Evolutionary conservation across 441 rosid genomes (phyloP), one percentile per base, ranked within the genome.

Genomic region (Adansonia grandidieri): DNA sequence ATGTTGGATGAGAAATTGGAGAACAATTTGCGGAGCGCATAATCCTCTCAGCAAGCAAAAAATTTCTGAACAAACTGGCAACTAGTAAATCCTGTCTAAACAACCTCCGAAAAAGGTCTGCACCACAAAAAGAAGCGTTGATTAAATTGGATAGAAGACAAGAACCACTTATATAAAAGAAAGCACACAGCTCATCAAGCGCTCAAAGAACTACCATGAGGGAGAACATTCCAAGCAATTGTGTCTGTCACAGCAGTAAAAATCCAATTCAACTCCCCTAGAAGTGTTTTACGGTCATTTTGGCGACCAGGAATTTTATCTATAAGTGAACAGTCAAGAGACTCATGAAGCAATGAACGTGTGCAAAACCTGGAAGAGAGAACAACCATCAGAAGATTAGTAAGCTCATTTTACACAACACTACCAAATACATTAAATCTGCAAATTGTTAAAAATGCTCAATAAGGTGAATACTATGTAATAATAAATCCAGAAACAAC

Each of bases 1-100:
- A 83, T 91, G 88, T 86, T 69, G 99, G 99, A 75, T 91, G 94
- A 77, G 99, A 97, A 80, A 97, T 87, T 60, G 99, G 99, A 57
- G 98, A 95, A 83, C 98, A 97, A 84, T 97, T 97, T 79, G 99
- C 98, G 22, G 99, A 95, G 70, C 98, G 98, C 99, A 97, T 97
- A 73, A 97, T 95, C 80, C 99, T 91, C 86, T 97, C 98, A 73
- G 99, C 99, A 86, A 97, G 98, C 68, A 97, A 88, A 85, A 97
- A 97, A 83, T 97, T 97, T 78, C 99, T 88, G 87, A 95, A 97
- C 83, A 97, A 87, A 82, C 98, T 97, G 71, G 99, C 98, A 71
- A 97, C 99, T 84, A 97, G 84, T 80, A 95, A 83, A 88, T 97
- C 99, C 85, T 95, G 99, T 85, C 99, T 95, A 81, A 97, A 97